Evolutionary conservation across 331 rosid genomes (phyloP).

Genomic region (Quercus tomentella): DNA sequence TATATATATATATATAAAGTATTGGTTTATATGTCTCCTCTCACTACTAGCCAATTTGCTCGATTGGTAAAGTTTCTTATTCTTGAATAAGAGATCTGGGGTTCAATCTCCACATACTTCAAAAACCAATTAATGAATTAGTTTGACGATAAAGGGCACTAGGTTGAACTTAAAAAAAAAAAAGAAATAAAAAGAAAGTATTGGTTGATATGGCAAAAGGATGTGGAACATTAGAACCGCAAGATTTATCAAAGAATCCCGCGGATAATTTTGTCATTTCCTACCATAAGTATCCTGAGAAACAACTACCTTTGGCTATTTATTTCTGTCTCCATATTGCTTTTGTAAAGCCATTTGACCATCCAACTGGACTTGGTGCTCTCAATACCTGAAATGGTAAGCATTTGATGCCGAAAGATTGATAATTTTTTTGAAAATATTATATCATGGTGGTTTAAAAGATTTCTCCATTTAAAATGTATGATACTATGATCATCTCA

Average conservation of each 20-base stretch:
- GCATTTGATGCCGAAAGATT: slow-evolving; percentile 20
- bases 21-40: too few relatives aligned
- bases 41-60: too few relatives aligned
- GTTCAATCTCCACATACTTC: fast-evolving
- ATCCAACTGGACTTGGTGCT: slow-evolving; percentile 97
- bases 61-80: too few relatives aligned
- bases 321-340: slow-evolving; percentile 18
- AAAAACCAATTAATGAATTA: too few relatives aligned
- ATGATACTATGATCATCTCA: neutral
- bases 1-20: too few relatives aligned
- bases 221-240: slow-evolving; percentile 60
- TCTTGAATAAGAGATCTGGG: too few relatives aligned
- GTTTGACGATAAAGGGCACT: too few relatives aligned
- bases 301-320: slow-evolving; percentile 6
- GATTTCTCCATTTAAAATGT: neutral
- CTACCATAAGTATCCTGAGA: slow-evolving; percentile 55
- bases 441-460: slow-evolving; percentile 1
- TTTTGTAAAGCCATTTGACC: slow-evolving; percentile 70
- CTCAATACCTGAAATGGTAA: slow-evolving; percentile 80
- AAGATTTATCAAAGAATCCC: slow-evolving; percentile 73
- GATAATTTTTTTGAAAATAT: neutral
- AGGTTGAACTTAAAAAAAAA: too few relatives aligned
- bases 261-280: slow-evolving; percentile 84
- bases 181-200: neutral
- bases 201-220: slow-evolving; percentile 97